Percentiles rank a stretch among this genome's conserved stretches.
These are phyloP conservation scores for Mycosphaerella sp. DNA, from an alignment of 2,329 filamentous ascomycete species.

Conservation along the genomic window DNA sequence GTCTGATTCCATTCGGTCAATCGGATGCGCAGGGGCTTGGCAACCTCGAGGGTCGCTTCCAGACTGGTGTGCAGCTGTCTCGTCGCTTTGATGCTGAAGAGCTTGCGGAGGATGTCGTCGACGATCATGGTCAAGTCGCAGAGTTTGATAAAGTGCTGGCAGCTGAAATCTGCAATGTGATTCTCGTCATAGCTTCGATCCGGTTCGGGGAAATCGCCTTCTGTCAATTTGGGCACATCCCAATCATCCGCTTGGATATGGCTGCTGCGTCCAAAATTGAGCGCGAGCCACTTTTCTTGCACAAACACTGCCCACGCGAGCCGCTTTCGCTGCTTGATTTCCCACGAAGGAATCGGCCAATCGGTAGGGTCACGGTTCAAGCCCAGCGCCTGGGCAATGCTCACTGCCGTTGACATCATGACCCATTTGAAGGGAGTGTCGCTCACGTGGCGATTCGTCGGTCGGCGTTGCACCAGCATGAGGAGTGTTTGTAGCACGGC, in stretches of 20 bases:
- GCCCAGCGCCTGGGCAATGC: conserved; percentile 53
- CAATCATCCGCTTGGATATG: conserved; percentile 51
- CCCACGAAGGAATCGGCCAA: conserved; percentile 59
- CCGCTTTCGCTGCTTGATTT: conserved; percentile 54
- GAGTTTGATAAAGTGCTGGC: conserved; percentile 46
- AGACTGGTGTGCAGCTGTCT: conserved; percentile 41
- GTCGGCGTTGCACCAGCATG: conserved; percentile 31
- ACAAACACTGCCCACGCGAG: conserved; percentile 60
- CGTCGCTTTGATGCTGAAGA: conserved; percentile 31
- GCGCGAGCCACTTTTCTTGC: conserved; percentile 58
- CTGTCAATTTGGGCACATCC: conserved; percentile 44
- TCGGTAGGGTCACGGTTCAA: conserved; percentile 55
- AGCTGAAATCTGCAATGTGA: conserved; percentile 12
- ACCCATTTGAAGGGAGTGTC: conserved; percentile 33
- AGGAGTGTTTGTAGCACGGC: conserved; percentile 31
- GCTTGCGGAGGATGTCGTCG: conserved; percentile 44
- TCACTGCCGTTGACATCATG: conserved; percentile 38
- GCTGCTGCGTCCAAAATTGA: conserved; percentile 53
- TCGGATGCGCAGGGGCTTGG: conserved; percentile 44
- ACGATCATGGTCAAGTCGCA: conserved; percentile 48
- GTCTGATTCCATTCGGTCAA: conserved; percentile 46
- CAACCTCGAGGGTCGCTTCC: conserved; percentile 41
- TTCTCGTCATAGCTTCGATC: conserved; percentile 19
- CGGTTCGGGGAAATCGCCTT: conserved; percentile 40
- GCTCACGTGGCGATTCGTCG: conserved; percentile 32